Percentiles rank a stretch among this genome's conserved stretches.
Conservation (phyloP, 2,329 filamentous ascomycete species). For the Aspergillus pseudoviridinutans region DNA sequence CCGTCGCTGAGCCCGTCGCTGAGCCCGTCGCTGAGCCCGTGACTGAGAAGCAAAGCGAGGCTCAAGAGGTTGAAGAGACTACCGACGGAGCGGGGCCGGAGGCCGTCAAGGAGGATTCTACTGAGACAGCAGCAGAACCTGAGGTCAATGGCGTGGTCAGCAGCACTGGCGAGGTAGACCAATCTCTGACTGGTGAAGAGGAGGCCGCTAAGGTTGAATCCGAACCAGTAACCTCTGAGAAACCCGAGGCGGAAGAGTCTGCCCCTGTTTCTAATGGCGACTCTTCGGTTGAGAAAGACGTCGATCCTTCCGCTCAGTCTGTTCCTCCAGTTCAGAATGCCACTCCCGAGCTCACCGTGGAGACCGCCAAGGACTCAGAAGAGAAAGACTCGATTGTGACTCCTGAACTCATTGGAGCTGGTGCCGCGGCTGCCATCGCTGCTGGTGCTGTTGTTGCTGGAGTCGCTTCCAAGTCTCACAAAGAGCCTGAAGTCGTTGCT, state of each 20-base stretch:
- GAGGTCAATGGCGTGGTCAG: not conserved
- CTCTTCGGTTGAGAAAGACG: not conserved
- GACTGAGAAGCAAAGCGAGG: constrained; percentile 1
- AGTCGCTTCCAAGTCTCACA: constrained; percentile 17
- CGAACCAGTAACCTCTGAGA: not conserved
- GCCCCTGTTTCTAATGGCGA: not conserved
- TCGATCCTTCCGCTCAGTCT: constrained; percentile 1
- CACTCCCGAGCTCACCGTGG: not conserved
- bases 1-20: not conserved
- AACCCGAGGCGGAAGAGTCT: not conserved
- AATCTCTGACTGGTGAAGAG: constrained; percentile 1
- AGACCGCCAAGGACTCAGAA: constrained; percentile 6
- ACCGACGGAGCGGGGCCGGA: constrained; percentile 5
- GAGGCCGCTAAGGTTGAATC: constrained; percentile 2
- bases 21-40: constrained; percentile 7
- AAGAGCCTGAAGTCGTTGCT: constrained; percentile 11
- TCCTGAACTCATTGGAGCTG: constrained; percentile 23
- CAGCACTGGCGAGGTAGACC: not conserved
- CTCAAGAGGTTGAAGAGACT: constrained; percentile 3
- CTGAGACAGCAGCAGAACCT: not conserved
- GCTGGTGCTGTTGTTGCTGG: constrained; percentile 23
- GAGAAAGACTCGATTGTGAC: constrained; percentile 18
- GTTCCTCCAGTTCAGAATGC: not conserved
- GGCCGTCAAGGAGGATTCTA: constrained; percentile 7
- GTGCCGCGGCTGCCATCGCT: constrained; percentile 17